Percentiles rank a stretch among this genome's conserved stretches.
These are phyloP conservation scores for Berkeleyomyces rouxiae DNA, from an alignment of 2,329 filamentous ascomycete genomes.

Conservation along the genomic window DNA sequence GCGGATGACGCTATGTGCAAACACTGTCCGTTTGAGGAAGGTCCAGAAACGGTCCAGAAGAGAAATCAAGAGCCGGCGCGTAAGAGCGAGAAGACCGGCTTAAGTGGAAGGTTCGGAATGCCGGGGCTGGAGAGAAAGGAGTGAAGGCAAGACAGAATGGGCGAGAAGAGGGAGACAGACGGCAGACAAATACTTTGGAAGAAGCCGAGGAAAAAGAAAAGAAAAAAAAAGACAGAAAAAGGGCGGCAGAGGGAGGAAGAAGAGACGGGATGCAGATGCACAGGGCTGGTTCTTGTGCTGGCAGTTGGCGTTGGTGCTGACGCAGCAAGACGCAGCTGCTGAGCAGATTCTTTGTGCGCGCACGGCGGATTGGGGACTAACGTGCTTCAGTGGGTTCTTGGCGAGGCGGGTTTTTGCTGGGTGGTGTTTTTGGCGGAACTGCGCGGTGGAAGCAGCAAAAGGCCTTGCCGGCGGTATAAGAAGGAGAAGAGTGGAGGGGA, in stretches of 20 bases:
- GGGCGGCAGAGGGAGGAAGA: not conserved
- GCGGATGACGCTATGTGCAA: not conserved
- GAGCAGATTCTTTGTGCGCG: not conserved
- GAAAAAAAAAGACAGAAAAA: not conserved
- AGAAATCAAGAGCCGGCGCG: not conserved
- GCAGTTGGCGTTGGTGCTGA: not conserved
- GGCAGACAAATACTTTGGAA: not conserved
- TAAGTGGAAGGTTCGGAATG: not conserved
- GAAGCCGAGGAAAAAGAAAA: not conserved
- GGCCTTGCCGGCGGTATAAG: not conserved
- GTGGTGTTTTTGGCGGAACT: not conserved
- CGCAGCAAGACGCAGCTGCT: not conserved
- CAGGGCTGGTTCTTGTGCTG: not conserved
- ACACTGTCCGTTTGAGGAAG: not conserved
- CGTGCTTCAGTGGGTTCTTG: not conserved
- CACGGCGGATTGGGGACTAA: not conserved
- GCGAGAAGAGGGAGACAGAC: too few relatives aligned
- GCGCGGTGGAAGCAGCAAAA: not conserved
- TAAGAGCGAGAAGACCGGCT: not conserved
- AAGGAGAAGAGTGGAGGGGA: not conserved
- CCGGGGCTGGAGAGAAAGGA: too few relatives aligned
- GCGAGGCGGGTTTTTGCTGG: not conserved
- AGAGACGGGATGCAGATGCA: not conserved
- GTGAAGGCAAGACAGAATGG: too few relatives aligned
- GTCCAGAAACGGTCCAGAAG: not conserved